Percentiles rank a stretch among this genome's conserved stretches.
phyloP scores from a whole-genome alignment of 1,284 basidiomycete genomes.

The Uromyces viciae-fabae region DNA sequence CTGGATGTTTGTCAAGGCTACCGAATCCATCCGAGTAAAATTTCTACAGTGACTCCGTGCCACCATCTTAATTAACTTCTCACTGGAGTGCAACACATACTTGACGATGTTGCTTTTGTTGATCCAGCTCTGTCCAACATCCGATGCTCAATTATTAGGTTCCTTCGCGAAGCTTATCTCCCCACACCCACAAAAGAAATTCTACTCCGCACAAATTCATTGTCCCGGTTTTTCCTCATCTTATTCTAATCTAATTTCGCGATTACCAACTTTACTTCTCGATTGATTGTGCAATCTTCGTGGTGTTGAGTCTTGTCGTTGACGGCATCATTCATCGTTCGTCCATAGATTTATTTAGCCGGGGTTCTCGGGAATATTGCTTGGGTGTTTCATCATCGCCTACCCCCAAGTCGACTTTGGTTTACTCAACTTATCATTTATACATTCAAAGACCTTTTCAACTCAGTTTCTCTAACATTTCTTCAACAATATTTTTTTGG shows the following conservation, averaged over 20 bases:
- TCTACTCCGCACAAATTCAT: neutral
- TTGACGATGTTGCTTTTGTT: neutral
- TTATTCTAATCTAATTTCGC: slow-evolving; percentile 5
- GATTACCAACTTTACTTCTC: neutral
- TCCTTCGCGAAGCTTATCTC: slow-evolving; percentile 2
- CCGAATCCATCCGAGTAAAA: neutral
- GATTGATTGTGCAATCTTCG: neutral
- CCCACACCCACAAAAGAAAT: neutral
- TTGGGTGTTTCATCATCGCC: too few species aligned
- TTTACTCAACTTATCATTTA: too few species aligned
- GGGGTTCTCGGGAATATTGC: too few species aligned
- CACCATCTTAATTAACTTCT: neutral
- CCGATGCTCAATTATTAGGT: neutral
- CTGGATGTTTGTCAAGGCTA: slow-evolving; percentile 16
- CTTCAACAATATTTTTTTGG: too few species aligned
- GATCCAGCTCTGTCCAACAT: neutral
- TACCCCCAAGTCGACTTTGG: too few species aligned
- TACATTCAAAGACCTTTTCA: too few species aligned
- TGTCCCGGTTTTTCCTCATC: neutral
- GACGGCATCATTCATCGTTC: neutral
- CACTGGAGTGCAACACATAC: neutral
- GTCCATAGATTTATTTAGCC: neutral
- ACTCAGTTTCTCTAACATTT: too few species aligned
- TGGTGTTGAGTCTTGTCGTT: slow-evolving; percentile 3
- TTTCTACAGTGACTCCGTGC: neutral